These are phyloP conservation scores for Linaria vulgaris DNA, from an alignment of 257 asterid genomes.

Conservation along the genomic window DNA sequence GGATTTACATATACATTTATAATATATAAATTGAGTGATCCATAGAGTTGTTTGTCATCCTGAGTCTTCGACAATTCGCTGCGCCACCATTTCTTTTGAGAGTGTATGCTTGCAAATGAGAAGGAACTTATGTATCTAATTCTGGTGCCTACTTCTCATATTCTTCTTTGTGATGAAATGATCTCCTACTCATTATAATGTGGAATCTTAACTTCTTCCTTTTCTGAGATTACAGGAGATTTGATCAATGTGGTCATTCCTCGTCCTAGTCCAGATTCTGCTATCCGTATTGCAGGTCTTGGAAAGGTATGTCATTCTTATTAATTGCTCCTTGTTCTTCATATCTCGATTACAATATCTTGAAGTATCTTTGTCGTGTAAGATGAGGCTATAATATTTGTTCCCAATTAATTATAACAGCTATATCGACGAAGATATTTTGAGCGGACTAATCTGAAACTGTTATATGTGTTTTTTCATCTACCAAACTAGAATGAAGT, in stretches of 20 bases:
- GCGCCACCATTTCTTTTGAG: background rate
- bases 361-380: slow-evolving; percentile 3
- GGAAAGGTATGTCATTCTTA: slow-evolving; percentile 52
- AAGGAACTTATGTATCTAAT: slow-evolving; percentile 10
- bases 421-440: background rate
- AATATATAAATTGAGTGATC: background rate
- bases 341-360: background rate
- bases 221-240: slow-evolving; percentile 47
- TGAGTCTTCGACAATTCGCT: background rate
- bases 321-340: background rate
- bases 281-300: slow-evolving; percentile 31
- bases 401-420: background rate
- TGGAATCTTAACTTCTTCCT: slow-evolving; percentile 8
- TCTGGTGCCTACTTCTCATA: slow-evolving; percentile 1
- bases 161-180: slow-evolving; percentile 3
- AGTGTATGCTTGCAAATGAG: background rate
- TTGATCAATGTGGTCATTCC: slow-evolving; percentile 63
- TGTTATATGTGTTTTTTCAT: too few relatives aligned
- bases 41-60: background rate
- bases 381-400: background rate
- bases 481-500: too few relatives aligned
- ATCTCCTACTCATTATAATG: slow-evolving; percentile 1
- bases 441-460: background rate
- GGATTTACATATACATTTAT: too few relatives aligned
- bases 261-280: slow-evolving; percentile 46